Conservation (phyloP, 306 rosid genomes). For the Argentina anserina region DNA sequence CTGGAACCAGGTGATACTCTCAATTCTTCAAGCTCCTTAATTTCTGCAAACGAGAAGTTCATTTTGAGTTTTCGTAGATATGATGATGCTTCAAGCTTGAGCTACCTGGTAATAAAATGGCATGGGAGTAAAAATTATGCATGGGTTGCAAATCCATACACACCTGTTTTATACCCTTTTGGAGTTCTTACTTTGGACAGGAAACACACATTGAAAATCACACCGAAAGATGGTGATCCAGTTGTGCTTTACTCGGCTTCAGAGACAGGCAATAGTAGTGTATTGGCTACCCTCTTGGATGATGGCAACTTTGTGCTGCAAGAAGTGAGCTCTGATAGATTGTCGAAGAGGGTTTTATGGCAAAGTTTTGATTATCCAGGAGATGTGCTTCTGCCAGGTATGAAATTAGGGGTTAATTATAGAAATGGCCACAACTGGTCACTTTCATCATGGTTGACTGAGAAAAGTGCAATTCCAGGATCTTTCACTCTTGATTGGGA, state of each 20-base stretch:
- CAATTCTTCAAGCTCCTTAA: conserved; percentile 1
- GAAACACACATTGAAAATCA: background rate
- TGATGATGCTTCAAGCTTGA: background rate
- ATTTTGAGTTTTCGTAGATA: background rate
- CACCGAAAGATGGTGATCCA: background rate
- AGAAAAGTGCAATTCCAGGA: background rate
- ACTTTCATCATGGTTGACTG: background rate
- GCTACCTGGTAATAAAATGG: background rate
- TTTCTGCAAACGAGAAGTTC: conserved; percentile 11
- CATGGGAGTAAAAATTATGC: background rate
- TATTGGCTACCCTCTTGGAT: conserved; percentile 2
- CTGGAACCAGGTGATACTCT: background rate
- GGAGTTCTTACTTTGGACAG: background rate
- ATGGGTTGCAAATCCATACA: background rate
- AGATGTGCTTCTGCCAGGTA: background rate
- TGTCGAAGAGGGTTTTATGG: background rate
- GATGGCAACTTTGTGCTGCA: conserved; percentile 10
- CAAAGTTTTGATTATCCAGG: conserved; percentile 9
- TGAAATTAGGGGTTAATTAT: conserved; percentile 3
- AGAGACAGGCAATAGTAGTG: background rate
- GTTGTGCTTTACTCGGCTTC: background rate
- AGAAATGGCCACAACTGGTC: conserved; percentile 6
- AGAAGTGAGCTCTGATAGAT: background rate
- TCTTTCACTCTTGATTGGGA: conserved; percentile 9
- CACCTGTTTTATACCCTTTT: background rate